phyloP scores from a whole-genome alignment of 1,284 basidiomycete genomes.

The Heterobasidion occidentale region DNA sequence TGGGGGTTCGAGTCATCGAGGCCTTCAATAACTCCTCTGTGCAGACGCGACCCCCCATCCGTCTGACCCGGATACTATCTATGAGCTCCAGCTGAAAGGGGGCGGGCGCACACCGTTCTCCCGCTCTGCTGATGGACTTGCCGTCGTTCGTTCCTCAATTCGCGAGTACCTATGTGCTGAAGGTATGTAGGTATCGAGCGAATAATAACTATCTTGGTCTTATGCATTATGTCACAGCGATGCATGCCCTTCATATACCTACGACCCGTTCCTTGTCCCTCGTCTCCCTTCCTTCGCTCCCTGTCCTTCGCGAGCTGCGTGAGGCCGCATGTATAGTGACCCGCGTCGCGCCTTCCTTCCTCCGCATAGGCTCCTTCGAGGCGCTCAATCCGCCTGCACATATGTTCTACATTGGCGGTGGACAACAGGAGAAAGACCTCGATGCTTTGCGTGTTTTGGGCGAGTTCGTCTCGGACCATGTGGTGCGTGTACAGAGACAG shows the following conservation, averaged over 20 bases:
- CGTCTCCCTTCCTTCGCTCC: constrained; percentile 67
- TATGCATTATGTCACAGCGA: constrained; percentile 39
- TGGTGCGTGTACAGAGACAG: constrained; percentile 36
- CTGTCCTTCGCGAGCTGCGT: constrained; percentile 73
- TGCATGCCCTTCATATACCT: constrained; percentile 82
- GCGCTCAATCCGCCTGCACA: constrained; percentile 70
- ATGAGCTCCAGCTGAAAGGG: constrained; percentile 93
- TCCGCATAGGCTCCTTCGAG: constrained; percentile 91
- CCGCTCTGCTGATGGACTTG: constrained; percentile 85
- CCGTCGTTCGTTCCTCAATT: constrained; percentile 86
- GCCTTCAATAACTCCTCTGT: background rate
- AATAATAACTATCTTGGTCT: background rate
- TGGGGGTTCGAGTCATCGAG: background rate
- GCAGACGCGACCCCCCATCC: constrained; percentile 74
- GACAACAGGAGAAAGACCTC: constrained; percentile 66
- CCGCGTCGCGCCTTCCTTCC: constrained; percentile 83
- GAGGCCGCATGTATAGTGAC: constrained; percentile 80
- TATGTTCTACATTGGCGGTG: constrained; percentile 65
- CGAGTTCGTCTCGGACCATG: constrained; percentile 60
- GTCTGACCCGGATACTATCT: constrained; percentile 42
- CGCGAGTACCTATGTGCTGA: constrained; percentile 88
- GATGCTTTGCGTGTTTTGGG: constrained; percentile 70
- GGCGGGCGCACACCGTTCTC: constrained; percentile 93
- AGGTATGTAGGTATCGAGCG: constrained; percentile 35
- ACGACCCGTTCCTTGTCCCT: constrained; percentile 86